These are phyloP conservation scores for Xylariales sp. DNA, from an alignment of 2,329 filamentous ascomycete species.

Conservation along the genomic window DNA sequence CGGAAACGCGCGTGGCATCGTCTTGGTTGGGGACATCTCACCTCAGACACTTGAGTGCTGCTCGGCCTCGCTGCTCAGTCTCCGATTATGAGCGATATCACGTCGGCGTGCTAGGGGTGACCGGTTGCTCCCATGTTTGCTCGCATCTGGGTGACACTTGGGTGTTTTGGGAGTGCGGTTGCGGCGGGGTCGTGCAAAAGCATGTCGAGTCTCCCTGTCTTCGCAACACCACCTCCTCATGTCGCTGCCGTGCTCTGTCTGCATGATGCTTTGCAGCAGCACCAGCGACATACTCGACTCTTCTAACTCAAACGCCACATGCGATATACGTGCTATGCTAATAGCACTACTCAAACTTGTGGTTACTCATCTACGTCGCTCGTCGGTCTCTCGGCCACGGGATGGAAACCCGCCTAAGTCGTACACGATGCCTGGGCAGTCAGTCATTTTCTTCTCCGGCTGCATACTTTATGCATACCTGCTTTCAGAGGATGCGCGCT, in stretches of 20 bases:
- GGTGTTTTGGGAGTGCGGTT: constrained; percentile 7
- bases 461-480: constrained; percentile 12
- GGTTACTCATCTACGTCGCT: neutral
- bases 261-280: constrained; percentile 23
- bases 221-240: constrained; percentile 18
- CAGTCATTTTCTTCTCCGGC: constrained; percentile 8
- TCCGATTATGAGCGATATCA: constrained; percentile 11
- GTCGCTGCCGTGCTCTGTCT: constrained; percentile 15
- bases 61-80: constrained; percentile 12
- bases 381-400: constrained; percentile 4
- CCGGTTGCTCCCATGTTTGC: neutral
- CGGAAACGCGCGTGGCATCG: constrained; percentile 7
- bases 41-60: constrained; percentile 7
- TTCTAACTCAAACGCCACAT: constrained; percentile 1
- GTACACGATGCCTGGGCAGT: constrained; percentile 15
- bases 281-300: constrained; percentile 7
- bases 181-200: neutral
- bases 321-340: neutral
- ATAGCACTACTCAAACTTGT: neutral
- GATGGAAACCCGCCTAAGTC: neutral
- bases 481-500: constrained; percentile 7
- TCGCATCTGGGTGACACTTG: constrained; percentile 20
- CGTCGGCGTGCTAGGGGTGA: constrained; percentile 14
- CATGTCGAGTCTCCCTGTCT: constrained; percentile 13
- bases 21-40: neutral